Conservation (phyloP, 306 rosid species). For the Quercus variabilis region DNA sequence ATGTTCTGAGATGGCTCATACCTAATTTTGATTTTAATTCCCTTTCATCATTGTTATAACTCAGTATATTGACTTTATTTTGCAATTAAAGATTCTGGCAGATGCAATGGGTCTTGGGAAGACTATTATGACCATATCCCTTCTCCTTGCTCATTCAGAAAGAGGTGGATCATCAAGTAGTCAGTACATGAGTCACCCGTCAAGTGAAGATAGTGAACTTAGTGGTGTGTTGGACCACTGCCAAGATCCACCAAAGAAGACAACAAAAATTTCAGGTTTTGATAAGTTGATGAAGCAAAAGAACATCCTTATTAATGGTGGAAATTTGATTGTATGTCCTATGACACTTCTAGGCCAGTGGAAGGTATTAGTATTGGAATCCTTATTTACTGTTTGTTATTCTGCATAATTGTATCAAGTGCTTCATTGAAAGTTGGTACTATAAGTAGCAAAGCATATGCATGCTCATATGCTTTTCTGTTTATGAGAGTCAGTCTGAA, state of each 20-base stretch:
- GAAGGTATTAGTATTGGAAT: slow-evolving; percentile 56
- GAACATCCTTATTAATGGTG: slow-evolving; percentile 54
- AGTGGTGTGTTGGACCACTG: slow-evolving; percentile 29
- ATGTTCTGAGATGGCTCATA: slow-evolving; percentile 37
- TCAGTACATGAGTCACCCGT: slow-evolving; percentile 39
- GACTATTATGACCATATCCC: slow-evolving; percentile 94
- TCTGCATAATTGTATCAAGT: slow-evolving; percentile 18
- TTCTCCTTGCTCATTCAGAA: slow-evolving; percentile 69
- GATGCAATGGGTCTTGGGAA: slow-evolving; percentile 99
- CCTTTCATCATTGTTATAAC: neutral
- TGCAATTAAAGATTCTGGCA: slow-evolving; percentile 77
- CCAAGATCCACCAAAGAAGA: slow-evolving; percentile 38
- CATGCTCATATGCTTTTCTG: slow-evolving; percentile 1
- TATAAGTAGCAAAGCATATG: slow-evolving; percentile 4
- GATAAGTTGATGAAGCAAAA: slow-evolving; percentile 57
- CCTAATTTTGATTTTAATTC: slow-evolving; percentile 7
- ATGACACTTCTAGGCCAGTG: slow-evolving; percentile 95
- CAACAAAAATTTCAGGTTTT: slow-evolving; percentile 58
- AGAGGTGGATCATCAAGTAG: slow-evolving; percentile 48
- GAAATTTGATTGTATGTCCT: slow-evolving; percentile 83
- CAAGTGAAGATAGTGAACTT: slow-evolving; percentile 42
- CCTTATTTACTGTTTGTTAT: slow-evolving; percentile 1
- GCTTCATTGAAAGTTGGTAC: slow-evolving; percentile 13
- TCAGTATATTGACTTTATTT: slow-evolving; percentile 25
- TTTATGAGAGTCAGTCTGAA: slow-evolving; percentile 22